Conservation (phyloP, 2,329 filamentous ascomycete genomes). For the Colletotrichum lindemuthianum region DNA sequence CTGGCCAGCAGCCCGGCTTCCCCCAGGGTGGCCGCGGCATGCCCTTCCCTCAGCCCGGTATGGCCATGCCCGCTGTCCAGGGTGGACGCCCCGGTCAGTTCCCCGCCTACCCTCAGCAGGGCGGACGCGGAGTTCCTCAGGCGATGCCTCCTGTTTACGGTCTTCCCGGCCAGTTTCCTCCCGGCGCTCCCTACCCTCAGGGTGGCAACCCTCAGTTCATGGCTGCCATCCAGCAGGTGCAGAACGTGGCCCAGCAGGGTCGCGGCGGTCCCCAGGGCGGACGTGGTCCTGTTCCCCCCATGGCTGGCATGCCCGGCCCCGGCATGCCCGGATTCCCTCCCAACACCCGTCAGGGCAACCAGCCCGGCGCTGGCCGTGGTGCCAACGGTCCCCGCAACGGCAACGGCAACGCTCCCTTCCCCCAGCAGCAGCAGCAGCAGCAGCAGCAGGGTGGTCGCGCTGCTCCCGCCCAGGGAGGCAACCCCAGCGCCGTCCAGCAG, state of each 20-base stretch:
- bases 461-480: slow-evolving; percentile 43
- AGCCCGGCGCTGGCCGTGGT: slow-evolving; percentile 56
- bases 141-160: slow-evolving; percentile 89
- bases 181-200: slow-evolving; percentile 75
- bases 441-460: slow-evolving; percentile 56
- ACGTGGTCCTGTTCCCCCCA: slow-evolving; percentile 77
- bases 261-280: slow-evolving; percentile 72
- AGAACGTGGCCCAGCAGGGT: slow-evolving; percentile 66
- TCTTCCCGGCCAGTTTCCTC: slow-evolving; percentile 82
- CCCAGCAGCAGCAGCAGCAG: slow-evolving; percentile 39
- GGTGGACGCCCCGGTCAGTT: slow-evolving; percentile 88
- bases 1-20: slow-evolving; percentile 80
- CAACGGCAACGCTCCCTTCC: slow-evolving; percentile 52
- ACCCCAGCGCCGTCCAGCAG: slow-evolving; percentile 59
- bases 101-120: slow-evolving; percentile 85
- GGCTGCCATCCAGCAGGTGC: slow-evolving; percentile 83
- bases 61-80: slow-evolving; percentile 77
- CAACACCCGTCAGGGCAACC: slow-evolving; percentile 62
- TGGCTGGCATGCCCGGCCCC: slow-evolving; percentile 59
- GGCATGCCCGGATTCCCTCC: slow-evolving; percentile 68
- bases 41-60: slow-evolving; percentile 71
- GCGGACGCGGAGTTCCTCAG: slow-evolving; percentile 88
- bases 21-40: slow-evolving; percentile 73
- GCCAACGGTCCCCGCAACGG: slow-evolving; percentile 54
- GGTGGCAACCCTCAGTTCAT: slow-evolving; percentile 83